Evolutionary conservation across 169 alveolate species (phyloP).

Genomic region (Cardiosporidium cionae): DNA sequence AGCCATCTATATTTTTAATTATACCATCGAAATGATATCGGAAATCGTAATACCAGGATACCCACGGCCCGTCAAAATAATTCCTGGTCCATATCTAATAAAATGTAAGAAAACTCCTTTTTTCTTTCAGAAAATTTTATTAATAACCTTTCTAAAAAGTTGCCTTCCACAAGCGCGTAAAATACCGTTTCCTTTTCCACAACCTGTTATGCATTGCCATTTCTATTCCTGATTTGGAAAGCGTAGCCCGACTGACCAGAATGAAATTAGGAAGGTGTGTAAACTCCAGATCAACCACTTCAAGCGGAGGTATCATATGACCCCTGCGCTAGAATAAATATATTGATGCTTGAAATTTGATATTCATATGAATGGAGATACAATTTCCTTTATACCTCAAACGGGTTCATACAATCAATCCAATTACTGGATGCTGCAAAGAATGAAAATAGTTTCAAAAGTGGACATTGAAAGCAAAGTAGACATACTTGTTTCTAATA

Average conservation of each 20-base stretch:
- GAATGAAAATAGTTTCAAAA: too few relatives aligned
- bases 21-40: too few relatives aligned
- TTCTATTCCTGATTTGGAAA: not conserved
- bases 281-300: not conserved
- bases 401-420: not conserved
- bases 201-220: not conserved
- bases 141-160: not conserved
- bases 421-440: too few relatives aligned
- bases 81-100: not conserved
- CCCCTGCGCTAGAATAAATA: not conserved
- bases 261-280: not conserved
- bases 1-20: too few relatives aligned
- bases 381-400: not conserved
- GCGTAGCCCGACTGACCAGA: too few relatives aligned
- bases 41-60: not conserved
- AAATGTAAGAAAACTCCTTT: too few relatives aligned
- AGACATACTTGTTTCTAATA: not conserved
- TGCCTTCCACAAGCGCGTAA: not conserved
- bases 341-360: too few relatives aligned
- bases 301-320: not conserved
- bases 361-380: too few relatives aligned
- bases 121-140: too few relatives aligned
- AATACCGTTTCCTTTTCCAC: not conserved
- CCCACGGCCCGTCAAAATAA: not conserved
- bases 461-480: too few relatives aligned